Conservation (phyloP, 1,284 basidiomycete species). For the Rhodotorula sp. region DNA sequence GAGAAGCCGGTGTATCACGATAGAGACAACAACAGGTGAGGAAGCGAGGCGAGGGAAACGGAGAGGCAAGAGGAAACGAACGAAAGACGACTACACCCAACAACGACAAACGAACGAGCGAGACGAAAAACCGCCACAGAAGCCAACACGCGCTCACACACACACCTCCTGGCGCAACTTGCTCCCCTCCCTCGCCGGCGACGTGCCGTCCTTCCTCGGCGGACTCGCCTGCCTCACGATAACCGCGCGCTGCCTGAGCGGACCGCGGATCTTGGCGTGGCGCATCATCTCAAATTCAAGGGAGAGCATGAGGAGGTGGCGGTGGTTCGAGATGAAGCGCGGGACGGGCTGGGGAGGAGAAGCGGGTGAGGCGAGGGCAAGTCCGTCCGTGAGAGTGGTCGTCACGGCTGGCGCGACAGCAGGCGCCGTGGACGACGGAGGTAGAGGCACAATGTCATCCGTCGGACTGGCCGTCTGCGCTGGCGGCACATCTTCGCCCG, state of each 20-base stretch:
- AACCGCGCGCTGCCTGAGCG: conserved; percentile 32
- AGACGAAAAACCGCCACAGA: not conserved
- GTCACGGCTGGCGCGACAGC: not conserved
- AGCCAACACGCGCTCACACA: not conserved
- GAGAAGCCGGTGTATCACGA: too few species aligned
- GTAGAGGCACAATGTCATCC: conserved; percentile 9
- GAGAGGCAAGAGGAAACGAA: too few species aligned
- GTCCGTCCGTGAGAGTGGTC: not conserved
- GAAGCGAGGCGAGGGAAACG: too few species aligned
- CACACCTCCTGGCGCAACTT: conserved; percentile 1
- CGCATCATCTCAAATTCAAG: conserved; percentile 43
- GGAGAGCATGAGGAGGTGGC: conserved; percentile 38
- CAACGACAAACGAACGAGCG: not conserved
- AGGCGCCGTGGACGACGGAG: not conserved
- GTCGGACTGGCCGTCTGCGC: not conserved
- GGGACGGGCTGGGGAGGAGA: conserved; percentile 2
- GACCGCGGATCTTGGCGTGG: conserved; percentile 37
- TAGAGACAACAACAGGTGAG: too few species aligned
- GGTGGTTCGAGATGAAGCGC: conserved; percentile 41
- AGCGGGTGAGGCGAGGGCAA: not conserved
- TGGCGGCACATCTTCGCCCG: not conserved
- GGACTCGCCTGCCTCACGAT: conserved; percentile 22
- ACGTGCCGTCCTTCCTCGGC: not conserved
- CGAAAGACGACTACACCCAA: not conserved
- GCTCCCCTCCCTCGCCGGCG: not conserved